phyloP scores from a whole-genome alignment of 306 rosid genomes.

The Adenanthera pavonina region DNA sequence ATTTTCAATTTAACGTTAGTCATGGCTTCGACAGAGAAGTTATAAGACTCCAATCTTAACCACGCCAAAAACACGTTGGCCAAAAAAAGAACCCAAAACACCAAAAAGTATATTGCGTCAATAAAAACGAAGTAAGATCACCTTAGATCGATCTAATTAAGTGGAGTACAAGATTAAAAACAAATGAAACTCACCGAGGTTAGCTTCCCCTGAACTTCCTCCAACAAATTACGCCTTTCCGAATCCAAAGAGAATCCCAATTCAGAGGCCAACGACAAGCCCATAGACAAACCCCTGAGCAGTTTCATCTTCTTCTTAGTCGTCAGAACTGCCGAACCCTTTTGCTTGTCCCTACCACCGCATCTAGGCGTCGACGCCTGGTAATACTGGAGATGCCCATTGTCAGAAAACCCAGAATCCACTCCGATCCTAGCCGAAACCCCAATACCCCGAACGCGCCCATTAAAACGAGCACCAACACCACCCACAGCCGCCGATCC shows the following conservation, averaged over 20 bases:
- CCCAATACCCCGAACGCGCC: slow-evolving; percentile 18
- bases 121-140: neutral
- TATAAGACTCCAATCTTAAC: neutral
- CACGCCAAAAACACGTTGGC: neutral
- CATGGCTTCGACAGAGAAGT: neutral
- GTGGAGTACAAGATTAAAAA: neutral
- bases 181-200: slow-evolving; percentile 48
- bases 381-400: slow-evolving; percentile 62
- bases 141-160: neutral
- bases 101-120: neutral
- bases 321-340: slow-evolving; percentile 42
- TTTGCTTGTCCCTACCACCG: slow-evolving; percentile 44
- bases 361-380: slow-evolving; percentile 39
- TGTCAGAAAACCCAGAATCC: slow-evolving; percentile 60
- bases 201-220: slow-evolving; percentile 49
- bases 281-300: slow-evolving; percentile 55
- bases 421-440: slow-evolving; percentile 24
- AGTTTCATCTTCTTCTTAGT: slow-evolving; percentile 66
- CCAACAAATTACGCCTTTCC: slow-evolving; percentile 36
- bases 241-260: slow-evolving; percentile 47
- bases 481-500: slow-evolving; percentile 19
- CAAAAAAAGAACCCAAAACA: no score
- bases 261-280: slow-evolving; percentile 43
- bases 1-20: neutral
- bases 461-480: slow-evolving; percentile 23